Evolutionary conservation across 768 basidiomycete species (phyloP).

Genomic region (Termitomyces sp.): DNA sequence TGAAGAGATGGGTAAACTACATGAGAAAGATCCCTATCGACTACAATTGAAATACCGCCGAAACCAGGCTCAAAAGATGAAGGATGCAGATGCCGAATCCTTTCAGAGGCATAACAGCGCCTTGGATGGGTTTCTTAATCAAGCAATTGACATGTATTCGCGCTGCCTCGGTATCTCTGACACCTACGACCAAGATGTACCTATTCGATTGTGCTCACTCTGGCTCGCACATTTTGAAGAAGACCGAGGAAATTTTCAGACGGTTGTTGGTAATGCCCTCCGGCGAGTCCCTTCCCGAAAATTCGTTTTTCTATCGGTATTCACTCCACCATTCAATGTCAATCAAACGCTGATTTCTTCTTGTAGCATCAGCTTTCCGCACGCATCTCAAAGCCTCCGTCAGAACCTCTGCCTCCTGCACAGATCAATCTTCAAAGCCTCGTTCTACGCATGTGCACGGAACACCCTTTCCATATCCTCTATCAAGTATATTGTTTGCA

Average conservation of each 20-base stretch:
- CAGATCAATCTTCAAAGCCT: slow-evolving; percentile 64
- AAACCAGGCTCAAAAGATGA: slow-evolving; percentile 32
- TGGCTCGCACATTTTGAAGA: slow-evolving; percentile 90
- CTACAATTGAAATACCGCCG: slow-evolving; percentile 23
- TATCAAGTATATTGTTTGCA: slow-evolving; percentile 85
- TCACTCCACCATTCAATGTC: slow-evolving; percentile 8
- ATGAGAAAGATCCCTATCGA: slow-evolving; percentile 17
- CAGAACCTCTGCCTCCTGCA: slow-evolving; percentile 20
- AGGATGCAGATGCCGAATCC: slow-evolving; percentile 44
- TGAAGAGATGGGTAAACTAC: slow-evolving; percentile 27
- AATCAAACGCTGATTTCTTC: slow-evolving; percentile 4
- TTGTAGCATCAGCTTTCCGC: slow-evolving; percentile 84
- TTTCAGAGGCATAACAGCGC: slow-evolving; percentile 55
- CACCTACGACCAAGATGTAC: slow-evolving; percentile 69
- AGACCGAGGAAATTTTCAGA: slow-evolving; percentile 39
- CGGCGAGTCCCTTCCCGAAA: slow-evolving; percentile 77
- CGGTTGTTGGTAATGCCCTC: slow-evolving; percentile 43
- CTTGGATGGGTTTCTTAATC: slow-evolving; percentile 61
- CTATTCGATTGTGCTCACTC: slow-evolving; percentile 82
- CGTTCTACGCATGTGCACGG: slow-evolving; percentile 74
- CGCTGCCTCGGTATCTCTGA: slow-evolving; percentile 69
- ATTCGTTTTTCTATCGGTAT: slow-evolving; percentile 79
- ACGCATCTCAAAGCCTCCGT: slow-evolving; percentile 57
- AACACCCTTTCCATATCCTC: slow-evolving; percentile 93
- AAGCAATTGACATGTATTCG: slow-evolving; percentile 86